Base-by-base conservation (phyloP, 495 filamentous ascomycete species). In the Aspergillus sclerotiicarbonarius region DNA sequence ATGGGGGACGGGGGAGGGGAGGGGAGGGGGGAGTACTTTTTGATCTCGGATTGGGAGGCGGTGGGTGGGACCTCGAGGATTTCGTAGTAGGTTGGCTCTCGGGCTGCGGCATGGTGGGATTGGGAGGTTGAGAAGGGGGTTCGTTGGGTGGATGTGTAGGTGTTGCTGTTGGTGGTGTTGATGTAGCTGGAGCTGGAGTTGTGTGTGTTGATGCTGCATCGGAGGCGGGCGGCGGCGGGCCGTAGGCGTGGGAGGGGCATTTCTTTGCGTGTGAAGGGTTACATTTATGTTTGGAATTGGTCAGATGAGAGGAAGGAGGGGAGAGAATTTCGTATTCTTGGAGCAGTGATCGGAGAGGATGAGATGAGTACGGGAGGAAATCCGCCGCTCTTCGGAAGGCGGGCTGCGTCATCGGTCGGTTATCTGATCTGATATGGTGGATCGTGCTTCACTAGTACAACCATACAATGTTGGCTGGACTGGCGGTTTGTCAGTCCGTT, bases 1-100 rank as follows among this genome's bases (percentile, higher is more conserved):
- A n/a, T 25, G 25, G 5, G 5, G 25, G 25, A 3, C 25, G 25
- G 8, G 45, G 19, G 16, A 15, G 31, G 44, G 51, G 31, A 51
- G 12, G 20, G 18, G 56, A 44, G n/a, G 32, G 54, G 44, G n/a
- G 56, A 65, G 19, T 71, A 91, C 90, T 88, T 92, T 70, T 97
- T 98, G 50, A 98, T 92, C 44, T 95, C 90, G 3, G 74, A 75
- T 2, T 79, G 68, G 29, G 90, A 82, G 49, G 93, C 92, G 54
- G 80, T 82, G 43, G 78, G 73, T 15, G 84, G 77, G 21, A 98
- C 65, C 35, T 87, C 82, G n/a, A 98, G 82, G 56, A 86, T 87
- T 64, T 94, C 86, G 73, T 98, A 98, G 73, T 92, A 67, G 12
- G 67, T 80, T 57, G 86, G 69, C 77, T 90, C 62, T 50, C 67